phyloP scores from a whole-genome alignment of 495 filamentous ascomycete species.

The Bombardia bombarda region DNA sequence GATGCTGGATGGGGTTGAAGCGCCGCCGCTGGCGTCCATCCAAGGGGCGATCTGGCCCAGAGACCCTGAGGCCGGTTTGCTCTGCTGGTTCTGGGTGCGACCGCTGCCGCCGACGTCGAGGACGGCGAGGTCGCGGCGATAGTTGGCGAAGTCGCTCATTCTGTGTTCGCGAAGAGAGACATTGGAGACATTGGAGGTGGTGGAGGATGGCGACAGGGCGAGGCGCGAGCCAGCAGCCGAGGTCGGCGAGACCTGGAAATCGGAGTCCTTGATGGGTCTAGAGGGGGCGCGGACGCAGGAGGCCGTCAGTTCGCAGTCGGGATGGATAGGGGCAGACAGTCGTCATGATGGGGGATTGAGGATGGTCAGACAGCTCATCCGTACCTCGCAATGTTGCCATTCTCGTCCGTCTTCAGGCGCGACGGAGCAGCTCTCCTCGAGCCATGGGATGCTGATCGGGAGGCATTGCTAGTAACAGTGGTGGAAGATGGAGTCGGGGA shows the following conservation, averaged over 20 bases:
- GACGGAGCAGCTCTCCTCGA: conserved; percentile 42
- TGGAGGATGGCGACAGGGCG: conserved; percentile 40
- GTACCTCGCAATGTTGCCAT: conserved; percentile 35
- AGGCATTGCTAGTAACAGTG: conserved; percentile 32
- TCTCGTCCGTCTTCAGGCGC: conserved; percentile 49
- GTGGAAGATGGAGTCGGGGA: conserved; percentile 35
- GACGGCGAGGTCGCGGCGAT: conserved; percentile 64
- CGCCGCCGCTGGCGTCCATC: conserved; percentile 32
- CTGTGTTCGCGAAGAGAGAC: conserved; percentile 38
- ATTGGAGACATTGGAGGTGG: conserved; percentile 37
- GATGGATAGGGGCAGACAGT: background rate
- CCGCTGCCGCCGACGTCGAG: conserved; percentile 48
- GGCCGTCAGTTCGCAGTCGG: conserved; percentile 16
- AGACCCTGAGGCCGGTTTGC: conserved; percentile 42
- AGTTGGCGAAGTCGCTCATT: conserved; percentile 52
- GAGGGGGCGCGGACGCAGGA: conserved; percentile 18
- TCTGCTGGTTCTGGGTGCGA: conserved; percentile 38
- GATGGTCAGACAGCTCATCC: conserved; percentile 1
- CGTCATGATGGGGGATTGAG: background rate
- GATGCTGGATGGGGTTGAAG: conserved; percentile 20
- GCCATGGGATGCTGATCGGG: conserved; percentile 24
- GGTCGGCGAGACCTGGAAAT: conserved; percentile 46
- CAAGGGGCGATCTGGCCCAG: conserved; percentile 39
- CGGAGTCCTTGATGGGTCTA: conserved; percentile 31
- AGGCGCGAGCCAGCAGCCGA: conserved; percentile 32